Evolutionary conservation across 1,139 yeast genomes (phyloP).

Genomic region (Spencermartinsiella ligniputridi): DNA sequence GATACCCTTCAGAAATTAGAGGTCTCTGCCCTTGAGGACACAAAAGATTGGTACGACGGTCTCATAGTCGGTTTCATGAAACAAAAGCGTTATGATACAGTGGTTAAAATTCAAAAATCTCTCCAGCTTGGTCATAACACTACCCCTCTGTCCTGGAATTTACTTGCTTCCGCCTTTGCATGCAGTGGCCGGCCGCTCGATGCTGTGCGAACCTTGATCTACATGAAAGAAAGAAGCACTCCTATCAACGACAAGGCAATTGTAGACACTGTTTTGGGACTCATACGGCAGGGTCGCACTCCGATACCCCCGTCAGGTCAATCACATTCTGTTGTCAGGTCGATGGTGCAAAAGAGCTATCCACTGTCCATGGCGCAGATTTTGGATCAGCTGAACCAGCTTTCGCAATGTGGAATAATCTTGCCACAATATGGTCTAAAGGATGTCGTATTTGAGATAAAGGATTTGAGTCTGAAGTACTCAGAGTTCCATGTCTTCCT

Average conservation of each 20-base stretch:
- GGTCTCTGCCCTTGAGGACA: background rate
- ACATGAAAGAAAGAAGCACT: conserved; percentile 2
- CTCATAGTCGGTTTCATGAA: conserved; percentile 8
- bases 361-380: background rate
- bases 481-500: background rate
- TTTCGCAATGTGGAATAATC: background rate
- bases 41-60: conserved; percentile 6
- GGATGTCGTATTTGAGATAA: background rate
- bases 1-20: background rate
- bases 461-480: background rate
- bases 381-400: background rate
- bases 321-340: background rate
- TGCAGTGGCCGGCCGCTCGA: background rate
- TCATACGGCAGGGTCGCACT: conserved; percentile 6
- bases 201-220: conserved; percentile 1
- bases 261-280: conserved; percentile 3
- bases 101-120: conserved; percentile 6
- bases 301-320: background rate
- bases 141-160: conserved; percentile 11
- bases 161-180: conserved; percentile 9
- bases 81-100: background rate
- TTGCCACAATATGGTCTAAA: background rate
- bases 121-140: conserved; percentile 3
- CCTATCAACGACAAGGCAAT: conserved; percentile 1
- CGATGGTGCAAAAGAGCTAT: background rate